These are phyloP conservation scores for Ophiostoma montium DNA, from an alignment of 2,329 filamentous ascomycete species.

Conservation along the genomic window DNA sequence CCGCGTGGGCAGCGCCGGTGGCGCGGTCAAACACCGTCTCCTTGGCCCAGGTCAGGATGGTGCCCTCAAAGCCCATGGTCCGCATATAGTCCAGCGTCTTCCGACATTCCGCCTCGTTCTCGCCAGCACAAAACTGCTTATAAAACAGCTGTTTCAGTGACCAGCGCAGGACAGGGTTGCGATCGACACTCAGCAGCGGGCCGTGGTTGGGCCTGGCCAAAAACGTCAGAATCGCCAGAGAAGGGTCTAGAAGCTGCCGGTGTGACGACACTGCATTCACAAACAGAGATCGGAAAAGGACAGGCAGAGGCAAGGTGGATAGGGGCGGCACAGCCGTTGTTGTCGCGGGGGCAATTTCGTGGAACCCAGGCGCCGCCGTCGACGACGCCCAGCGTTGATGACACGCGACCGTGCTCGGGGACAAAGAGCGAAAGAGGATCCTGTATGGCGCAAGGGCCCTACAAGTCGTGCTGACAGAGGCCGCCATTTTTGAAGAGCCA, in stretches of 20 bases:
- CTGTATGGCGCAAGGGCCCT: no score
- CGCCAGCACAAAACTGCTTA: constrained; percentile 1
- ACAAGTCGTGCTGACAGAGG: no score
- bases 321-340: neutral
- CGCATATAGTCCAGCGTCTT: neutral
- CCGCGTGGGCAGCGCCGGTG: neutral
- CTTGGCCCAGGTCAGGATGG: neutral
- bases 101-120: neutral
- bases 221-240: neutral
- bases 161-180: neutral
- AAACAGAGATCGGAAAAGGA: neutral
- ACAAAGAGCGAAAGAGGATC: no score
- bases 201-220: neutral
- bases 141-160: neutral
- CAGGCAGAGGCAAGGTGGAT: neutral
- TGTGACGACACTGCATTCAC: neutral
- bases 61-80: neutral
- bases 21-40: neutral
- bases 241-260: neutral
- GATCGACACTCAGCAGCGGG: neutral
- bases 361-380: no score
- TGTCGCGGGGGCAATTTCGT: no score
- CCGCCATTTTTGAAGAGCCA: no score
- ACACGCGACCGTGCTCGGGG: no score
- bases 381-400: no score